Evolutionary conservation across 768 basidiomycete species (phyloP), one percentile per base, ranked within the genome.

Genomic region (Hericium rajendrae): DNA sequence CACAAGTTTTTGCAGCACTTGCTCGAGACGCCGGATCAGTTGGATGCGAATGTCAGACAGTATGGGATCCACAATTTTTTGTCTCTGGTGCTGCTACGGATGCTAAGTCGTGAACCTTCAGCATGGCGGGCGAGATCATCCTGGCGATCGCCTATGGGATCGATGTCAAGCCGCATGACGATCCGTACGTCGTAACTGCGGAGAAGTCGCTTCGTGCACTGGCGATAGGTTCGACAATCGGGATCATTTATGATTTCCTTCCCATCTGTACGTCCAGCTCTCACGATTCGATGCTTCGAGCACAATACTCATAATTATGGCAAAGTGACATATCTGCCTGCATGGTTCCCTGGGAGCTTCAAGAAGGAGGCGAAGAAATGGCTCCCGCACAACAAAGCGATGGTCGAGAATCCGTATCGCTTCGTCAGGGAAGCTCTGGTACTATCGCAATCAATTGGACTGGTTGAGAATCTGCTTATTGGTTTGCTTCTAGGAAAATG

Each of bases 141-240:
- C 65, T 80, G 54, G 71, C 71, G 0, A 58, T 78, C 9, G 73
- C 76, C 0, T 81, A 82, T 60, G 81, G 80, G 2, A 69, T 80
- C n/a, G 63, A 74, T 13, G 69, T 75, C 6, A 59, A 69, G 38
- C 67, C 72, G 0, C 46, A 63, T 12, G 62, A 75, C 56, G 80
- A 82, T 59, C 74, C 77, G 3, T 75, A 74, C 59, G 68, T 82
- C 39, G 58, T 63, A 0, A 65, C 73, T 0, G 78, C 76, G 0
- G 72, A 77, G 51, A 60, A 70, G 6, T 73, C 76, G 2, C 63
- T 73, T 6, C 59, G 69, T 6, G 65, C 67, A 4, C 61, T 76
- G 48, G 64, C 64, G 6, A 59, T 66, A 28, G 75, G 75, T 1
- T 65, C 70, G 0, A 62, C 72, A n/a, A 74, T 74, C 2, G 78